A percentile compares a stretch with the other conserved stretches of the same genome.
phyloP scores from a whole-genome alignment of 2,329 filamentous ascomycete genomes.

The Nemania bipapillata region DNA sequence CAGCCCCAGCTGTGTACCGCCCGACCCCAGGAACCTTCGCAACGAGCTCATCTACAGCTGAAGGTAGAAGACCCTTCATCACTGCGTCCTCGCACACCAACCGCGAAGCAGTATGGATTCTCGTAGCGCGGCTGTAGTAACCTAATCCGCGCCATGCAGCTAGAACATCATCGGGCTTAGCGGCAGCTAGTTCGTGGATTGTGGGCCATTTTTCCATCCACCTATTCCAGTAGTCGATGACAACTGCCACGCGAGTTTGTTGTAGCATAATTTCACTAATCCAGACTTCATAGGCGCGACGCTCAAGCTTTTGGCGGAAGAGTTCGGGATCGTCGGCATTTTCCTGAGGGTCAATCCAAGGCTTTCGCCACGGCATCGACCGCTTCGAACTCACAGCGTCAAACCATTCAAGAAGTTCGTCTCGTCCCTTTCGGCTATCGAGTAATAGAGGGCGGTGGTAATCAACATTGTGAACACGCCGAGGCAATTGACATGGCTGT shows the following conservation, averaged over 20 bases:
- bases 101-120: slow-evolving; percentile 68
- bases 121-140: slow-evolving; percentile 72
- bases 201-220: slow-evolving; percentile 72
- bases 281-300: slow-evolving; percentile 72
- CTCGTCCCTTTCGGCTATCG: slow-evolving; percentile 51
- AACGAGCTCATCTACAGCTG: slow-evolving; percentile 58
- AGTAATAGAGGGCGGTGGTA: slow-evolving; percentile 66
- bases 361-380: slow-evolving; percentile 69
- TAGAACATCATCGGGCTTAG: slow-evolving; percentile 66
- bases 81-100: slow-evolving; percentile 58
- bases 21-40: slow-evolving; percentile 68
- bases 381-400: slow-evolving; percentile 59
- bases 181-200: slow-evolving; percentile 65
- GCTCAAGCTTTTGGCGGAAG: slow-evolving; percentile 59
- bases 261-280: slow-evolving; percentile 75
- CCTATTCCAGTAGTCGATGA: slow-evolving; percentile 70
- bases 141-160: slow-evolving; percentile 70
- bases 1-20: slow-evolving; percentile 70
- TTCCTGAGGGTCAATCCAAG: slow-evolving; percentile 62
- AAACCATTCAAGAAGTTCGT: slow-evolving; percentile 63
- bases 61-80: slow-evolving; percentile 63
- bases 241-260: slow-evolving; percentile 71
- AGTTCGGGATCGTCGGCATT: slow-evolving; percentile 44
- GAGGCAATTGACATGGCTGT: slow-evolving; percentile 42
- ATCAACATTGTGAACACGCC: slow-evolving; percentile 52